Percentiles rank a stretch among this genome's conserved stretches.
Conservation (phyloP, 2,329 filamentous ascomycete species). For the Huntiella moniliformis region DNA sequence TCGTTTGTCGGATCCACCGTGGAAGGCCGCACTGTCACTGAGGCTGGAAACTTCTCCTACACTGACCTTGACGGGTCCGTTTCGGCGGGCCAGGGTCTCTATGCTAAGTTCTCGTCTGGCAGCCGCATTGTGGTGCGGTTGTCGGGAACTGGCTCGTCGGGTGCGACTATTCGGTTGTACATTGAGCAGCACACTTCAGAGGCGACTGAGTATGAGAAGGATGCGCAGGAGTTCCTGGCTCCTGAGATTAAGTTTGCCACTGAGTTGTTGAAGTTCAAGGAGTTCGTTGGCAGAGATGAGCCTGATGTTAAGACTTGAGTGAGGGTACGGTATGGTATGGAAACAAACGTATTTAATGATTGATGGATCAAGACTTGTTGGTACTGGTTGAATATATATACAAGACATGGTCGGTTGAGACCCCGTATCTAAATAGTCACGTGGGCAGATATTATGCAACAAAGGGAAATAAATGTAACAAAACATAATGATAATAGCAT, state of each 20-base stretch:
- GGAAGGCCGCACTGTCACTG: constrained; percentile 60
- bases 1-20: constrained; percentile 69
- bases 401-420: constrained; percentile 2
- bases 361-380: neutral
- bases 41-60: constrained; percentile 94
- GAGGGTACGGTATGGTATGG: neutral
- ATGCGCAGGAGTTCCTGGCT: constrained; percentile 87
- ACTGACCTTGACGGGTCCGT: constrained; percentile 96
- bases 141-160: constrained; percentile 85
- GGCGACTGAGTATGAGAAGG: constrained; percentile 53
- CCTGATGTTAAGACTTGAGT: constrained; percentile 85
- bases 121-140: constrained; percentile 89
- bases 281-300: constrained; percentile 79
- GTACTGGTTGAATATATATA: neutral
- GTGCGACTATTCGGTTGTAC: constrained; percentile 91
- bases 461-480: no score
- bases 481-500: constrained; percentile 5
- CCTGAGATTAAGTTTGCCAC: constrained; percentile 75
- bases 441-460: neutral
- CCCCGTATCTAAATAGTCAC: constrained; percentile 45
- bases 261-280: constrained; percentile 75
- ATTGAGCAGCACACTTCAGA: constrained; percentile 89
- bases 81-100: constrained; percentile 88
- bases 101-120: constrained; percentile 81
- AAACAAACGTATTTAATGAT: constrained; percentile 1